Conservation (phyloP, 2,329 filamentous ascomycete genomes). For the Byssochlamys sp. region DNA sequence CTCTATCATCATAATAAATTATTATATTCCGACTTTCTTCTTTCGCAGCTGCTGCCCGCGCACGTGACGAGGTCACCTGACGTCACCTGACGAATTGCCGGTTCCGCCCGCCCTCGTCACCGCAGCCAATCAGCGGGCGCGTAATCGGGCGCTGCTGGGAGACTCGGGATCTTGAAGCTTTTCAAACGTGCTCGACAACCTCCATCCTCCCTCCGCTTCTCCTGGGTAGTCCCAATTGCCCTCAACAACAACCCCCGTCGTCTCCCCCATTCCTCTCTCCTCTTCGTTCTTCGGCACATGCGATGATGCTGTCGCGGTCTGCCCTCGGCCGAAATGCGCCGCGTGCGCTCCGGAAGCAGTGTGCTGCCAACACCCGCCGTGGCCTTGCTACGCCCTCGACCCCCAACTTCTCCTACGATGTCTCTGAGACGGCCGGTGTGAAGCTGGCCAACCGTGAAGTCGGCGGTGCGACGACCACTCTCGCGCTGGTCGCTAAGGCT, state of each 20-base stretch:
- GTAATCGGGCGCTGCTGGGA: conserved; percentile 21
- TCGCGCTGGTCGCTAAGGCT: conserved; percentile 86
- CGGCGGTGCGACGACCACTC: conserved; percentile 76
- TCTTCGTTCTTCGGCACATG: conserved; percentile 43
- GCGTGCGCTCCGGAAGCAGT: conserved; percentile 51
- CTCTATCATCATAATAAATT: not conserved
- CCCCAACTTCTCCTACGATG: conserved; percentile 77
- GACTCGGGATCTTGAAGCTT: conserved; percentile 34
- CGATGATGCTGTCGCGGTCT: conserved; percentile 59
- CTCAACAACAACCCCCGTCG: conserved; percentile 24
- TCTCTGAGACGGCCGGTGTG: conserved; percentile 73
- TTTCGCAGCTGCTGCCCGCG: conserved; percentile 4
- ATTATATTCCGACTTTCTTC: conserved; percentile 2
- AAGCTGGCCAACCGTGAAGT: conserved; percentile 89
- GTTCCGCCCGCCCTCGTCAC: conserved; percentile 32
- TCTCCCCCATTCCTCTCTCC: conserved; percentile 15
- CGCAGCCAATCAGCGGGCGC: conserved; percentile 28
- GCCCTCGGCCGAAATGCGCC: conserved; percentile 55
- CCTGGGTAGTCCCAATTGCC: conserved; percentile 22
- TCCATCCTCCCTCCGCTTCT: conserved; percentile 15
- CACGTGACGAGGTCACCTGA: not conserved
- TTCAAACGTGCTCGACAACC: conserved; percentile 26
- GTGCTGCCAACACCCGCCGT: conserved; percentile 49
- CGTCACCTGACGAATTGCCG: conserved; percentile 21
- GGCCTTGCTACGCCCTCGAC: conserved; percentile 56